phyloP scores from a whole-genome alignment of 140 eudicot genomes.

The Oenanthe javanica region DNA sequence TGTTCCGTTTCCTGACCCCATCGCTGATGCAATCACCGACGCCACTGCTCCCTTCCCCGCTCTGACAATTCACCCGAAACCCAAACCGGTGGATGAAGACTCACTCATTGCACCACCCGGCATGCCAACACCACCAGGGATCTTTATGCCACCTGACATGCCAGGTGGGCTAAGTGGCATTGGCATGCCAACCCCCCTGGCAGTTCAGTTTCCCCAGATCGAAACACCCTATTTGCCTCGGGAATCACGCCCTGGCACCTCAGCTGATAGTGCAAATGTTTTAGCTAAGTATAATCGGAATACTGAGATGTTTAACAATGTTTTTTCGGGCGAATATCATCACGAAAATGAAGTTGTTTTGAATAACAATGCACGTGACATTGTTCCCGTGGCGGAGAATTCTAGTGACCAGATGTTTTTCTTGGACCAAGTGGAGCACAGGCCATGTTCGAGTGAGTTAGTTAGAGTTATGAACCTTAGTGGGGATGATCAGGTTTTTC shows the following conservation, averaged over 20 bases:
- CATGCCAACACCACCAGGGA: too few species aligned
- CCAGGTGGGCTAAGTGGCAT: neutral
- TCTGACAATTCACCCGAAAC: slow-evolving; percentile 30
- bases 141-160: neutral
- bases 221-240: neutral
- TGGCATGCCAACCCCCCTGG: neutral
- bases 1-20: slow-evolving; percentile 38
- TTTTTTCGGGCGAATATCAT: slow-evolving; percentile 18
- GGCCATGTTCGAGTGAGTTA: slow-evolving; percentile 52
- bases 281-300: slow-evolving; percentile 42
- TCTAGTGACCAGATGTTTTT: neutral
- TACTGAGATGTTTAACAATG: slow-evolving; percentile 41
- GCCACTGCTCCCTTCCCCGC: neutral
- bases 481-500: slow-evolving; percentile 40
- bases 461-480: slow-evolving; percentile 63
- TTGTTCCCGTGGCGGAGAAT: slow-evolving; percentile 45
- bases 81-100: slow-evolving; percentile 46
- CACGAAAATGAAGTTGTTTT: neutral
- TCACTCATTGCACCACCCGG: slow-evolving; percentile 15
- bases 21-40: neutral
- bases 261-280: slow-evolving; percentile 27
- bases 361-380: slow-evolving; percentile 29
- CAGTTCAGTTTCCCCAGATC: neutral
- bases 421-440: neutral
- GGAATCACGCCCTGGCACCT: slow-evolving; percentile 5